phyloP scores from a whole-genome alignment of 2,329 filamentous ascomycete species.

The Fusarium anthophilum region DNA sequence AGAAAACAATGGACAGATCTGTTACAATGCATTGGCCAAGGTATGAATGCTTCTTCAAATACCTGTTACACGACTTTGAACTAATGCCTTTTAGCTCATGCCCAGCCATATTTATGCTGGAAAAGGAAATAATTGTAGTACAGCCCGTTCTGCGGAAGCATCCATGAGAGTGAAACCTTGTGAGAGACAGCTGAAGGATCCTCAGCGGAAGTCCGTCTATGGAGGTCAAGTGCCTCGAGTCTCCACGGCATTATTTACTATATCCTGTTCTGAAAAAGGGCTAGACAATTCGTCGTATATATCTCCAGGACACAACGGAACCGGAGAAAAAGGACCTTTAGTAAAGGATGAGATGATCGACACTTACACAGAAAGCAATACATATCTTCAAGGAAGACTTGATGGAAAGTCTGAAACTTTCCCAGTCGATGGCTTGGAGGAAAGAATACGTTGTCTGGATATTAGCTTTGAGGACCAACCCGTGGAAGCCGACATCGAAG shows the following conservation, averaged over 20 bases:
- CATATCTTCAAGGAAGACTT: constrained; percentile 13
- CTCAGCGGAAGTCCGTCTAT: background rate
- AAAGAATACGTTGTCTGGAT: constrained; percentile 2
- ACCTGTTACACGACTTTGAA: background rate
- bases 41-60: constrained; percentile 4
- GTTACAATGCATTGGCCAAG: constrained; percentile 2
- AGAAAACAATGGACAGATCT: background rate
- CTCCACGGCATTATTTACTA: background rate
- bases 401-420: background rate
- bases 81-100: background rate
- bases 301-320: background rate
- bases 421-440: constrained; percentile 2
- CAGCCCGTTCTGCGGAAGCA: background rate
- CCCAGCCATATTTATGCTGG: background rate
- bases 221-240: constrained; percentile 13
- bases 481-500: background rate
- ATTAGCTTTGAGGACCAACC: background rate
- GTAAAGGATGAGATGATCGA: background rate
- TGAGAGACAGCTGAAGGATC: constrained; percentile 4
- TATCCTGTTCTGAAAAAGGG: background rate
- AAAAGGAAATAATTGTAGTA: background rate
- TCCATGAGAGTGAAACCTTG: background rate
- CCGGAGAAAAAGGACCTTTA: background rate
- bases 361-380: background rate
- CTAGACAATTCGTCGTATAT: background rate